A percentile compares a stretch with the other conserved stretches of the same genome.
Evolutionary conservation across 2,329 filamentous ascomycete species (phyloP).

Genomic region (Trichoderma afroharzianum): DNA sequence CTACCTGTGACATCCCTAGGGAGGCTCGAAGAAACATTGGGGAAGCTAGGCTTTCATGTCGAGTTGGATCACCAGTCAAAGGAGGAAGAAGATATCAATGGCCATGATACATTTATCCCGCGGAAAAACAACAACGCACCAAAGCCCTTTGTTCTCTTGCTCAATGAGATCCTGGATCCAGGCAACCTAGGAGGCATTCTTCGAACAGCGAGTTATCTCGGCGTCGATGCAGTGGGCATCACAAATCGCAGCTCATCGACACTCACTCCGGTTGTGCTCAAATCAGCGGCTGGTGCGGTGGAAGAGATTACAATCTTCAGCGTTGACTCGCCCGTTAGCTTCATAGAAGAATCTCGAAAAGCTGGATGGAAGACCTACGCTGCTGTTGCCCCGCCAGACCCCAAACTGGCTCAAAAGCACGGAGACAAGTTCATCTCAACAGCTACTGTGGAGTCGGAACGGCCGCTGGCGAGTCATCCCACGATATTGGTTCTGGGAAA

Average conservation of each 20-base stretch:
- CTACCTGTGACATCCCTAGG: constrained; percentile 61
- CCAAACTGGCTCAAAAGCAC: constrained; percentile 33
- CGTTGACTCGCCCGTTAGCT: constrained; percentile 62
- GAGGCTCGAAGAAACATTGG: constrained; percentile 41
- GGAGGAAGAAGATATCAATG: constrained; percentile 74
- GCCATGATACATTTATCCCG: constrained; percentile 50
- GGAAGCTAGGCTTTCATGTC: constrained; percentile 53
- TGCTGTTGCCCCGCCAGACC: constrained; percentile 53
- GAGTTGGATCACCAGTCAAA: constrained; percentile 62
- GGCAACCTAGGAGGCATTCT: constrained; percentile 89
- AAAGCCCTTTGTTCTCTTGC: constrained; percentile 67
- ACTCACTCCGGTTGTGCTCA: constrained; percentile 73
- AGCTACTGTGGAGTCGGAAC: constrained; percentile 44
- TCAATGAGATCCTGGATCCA: constrained; percentile 77
- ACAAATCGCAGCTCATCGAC: constrained; percentile 70
- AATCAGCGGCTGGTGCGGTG: constrained; percentile 82
- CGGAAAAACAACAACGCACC: constrained; percentile 33
- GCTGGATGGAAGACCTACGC: constrained; percentile 83
- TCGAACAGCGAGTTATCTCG: constrained; percentile 85
- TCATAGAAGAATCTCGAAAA: constrained; percentile 63
- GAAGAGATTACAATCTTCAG: constrained; percentile 75
- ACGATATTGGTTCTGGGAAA: constrained; percentile 79
- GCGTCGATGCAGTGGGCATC: constrained; percentile 77
- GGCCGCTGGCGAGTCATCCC: constrained; percentile 58
- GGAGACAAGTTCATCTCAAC: constrained; percentile 46